These are phyloP conservation scores for Sinapis alba DNA, from an alignment of 441 rosid genomes.

Conservation along the genomic window DNA sequence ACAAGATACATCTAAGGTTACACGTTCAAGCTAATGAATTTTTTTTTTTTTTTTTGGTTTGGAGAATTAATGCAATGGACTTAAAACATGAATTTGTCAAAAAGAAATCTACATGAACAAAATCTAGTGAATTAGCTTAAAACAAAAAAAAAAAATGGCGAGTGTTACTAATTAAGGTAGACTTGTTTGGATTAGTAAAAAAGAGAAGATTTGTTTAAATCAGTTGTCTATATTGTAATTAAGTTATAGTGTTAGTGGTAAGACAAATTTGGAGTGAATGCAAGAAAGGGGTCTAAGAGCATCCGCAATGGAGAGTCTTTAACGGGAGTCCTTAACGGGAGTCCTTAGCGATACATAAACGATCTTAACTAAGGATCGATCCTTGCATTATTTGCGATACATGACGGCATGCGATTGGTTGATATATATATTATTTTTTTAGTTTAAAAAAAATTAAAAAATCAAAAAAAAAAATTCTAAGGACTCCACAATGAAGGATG, in stretches of 20 bases:
- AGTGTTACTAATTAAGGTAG: neutral
- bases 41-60: neutral
- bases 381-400: too few species aligned
- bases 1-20: slow-evolving; percentile 7
- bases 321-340: too few species aligned
- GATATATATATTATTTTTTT: too few species aligned
- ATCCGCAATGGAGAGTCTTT: too few species aligned
- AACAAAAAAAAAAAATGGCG: neutral
- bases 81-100: neutral
- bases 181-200: neutral
- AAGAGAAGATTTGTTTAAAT: neutral
- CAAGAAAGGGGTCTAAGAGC: neutral
- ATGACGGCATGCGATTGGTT: too few species aligned
- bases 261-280: neutral
- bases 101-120: too few species aligned
- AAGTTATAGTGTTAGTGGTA: neutral
- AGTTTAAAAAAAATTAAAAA: too few species aligned
- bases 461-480: too few species aligned
- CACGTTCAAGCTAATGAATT: neutral
- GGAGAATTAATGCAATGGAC: neutral
- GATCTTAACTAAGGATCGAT: too few species aligned
- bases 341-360: too few species aligned
- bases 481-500: too few species aligned
- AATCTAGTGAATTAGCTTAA: neutral
- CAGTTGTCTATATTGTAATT: neutral